Conservation (phyloP, 768 basidiomycete species). For the Mycena albidolilacea region DNA sequence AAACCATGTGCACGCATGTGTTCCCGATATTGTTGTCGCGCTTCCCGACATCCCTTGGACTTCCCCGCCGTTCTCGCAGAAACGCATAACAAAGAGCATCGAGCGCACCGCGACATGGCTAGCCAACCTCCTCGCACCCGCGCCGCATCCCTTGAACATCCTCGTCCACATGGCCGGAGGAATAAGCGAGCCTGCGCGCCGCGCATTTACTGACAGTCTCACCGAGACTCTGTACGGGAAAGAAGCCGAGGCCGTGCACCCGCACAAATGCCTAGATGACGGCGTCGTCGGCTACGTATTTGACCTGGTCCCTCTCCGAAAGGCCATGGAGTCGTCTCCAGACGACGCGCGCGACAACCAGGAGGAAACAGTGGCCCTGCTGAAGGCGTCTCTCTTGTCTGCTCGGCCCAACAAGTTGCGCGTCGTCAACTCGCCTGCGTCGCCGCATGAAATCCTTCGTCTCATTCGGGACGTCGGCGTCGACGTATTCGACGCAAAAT, state of each 20-base stretch:
- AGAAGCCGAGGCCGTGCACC: constrained; percentile 67
- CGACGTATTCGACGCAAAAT: constrained; percentile 83
- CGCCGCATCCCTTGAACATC: constrained; percentile 57
- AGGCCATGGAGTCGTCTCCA: constrained; percentile 47
- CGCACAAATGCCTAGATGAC: constrained; percentile 73
- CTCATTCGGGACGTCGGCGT: constrained; percentile 77
- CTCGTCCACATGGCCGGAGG: constrained; percentile 83
- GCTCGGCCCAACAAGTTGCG: constrained; percentile 75
- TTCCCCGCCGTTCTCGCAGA: constrained; percentile 79
- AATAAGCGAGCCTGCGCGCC: constrained; percentile 67
- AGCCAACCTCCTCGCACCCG: constrained; percentile 61
- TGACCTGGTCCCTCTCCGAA: constrained; percentile 70
- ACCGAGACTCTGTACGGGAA: constrained; percentile 68
- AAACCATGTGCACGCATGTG: constrained; percentile 63
- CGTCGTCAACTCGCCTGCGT: constrained; percentile 65
- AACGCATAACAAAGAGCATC: constrained; percentile 81
- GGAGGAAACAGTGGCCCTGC: constrained; percentile 53
- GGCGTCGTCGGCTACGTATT: constrained; percentile 80
- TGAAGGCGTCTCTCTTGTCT: constrained; percentile 71
- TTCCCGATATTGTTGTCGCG: constrained; percentile 81
- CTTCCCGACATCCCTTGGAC: constrained; percentile 81
- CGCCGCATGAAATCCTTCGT: constrained; percentile 83
- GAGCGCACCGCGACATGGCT: constrained; percentile 81
- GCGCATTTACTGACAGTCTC: constrained; percentile 73
- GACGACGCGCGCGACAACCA: constrained; percentile 30